Percentiles rank a stretch among this genome's conserved stretches.
Evolutionary conservation across 768 basidiomycete genomes (phyloP).

Genomic region (Tephrocybe sp.): DNA sequence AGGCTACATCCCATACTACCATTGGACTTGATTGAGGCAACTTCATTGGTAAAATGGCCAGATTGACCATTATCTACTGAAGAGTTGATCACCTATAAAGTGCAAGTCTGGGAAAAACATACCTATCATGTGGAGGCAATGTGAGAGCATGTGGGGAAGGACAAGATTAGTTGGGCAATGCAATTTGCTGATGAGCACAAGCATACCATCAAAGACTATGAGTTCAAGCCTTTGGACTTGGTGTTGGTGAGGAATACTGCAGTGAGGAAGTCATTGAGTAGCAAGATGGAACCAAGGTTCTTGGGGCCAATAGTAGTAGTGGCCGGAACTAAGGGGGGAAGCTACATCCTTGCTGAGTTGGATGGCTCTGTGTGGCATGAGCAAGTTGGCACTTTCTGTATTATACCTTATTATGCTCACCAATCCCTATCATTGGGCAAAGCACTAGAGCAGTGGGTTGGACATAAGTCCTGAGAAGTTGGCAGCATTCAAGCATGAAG

Average conservation of each 20-base stretch:
- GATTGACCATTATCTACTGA: background rate
- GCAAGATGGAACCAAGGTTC: constrained; percentile 34
- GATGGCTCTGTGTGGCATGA: constrained; percentile 27
- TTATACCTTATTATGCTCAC: constrained; percentile 26
- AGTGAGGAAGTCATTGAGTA: constrained; percentile 25
- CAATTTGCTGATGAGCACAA: constrained; percentile 20
- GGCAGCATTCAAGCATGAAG: too few relatives aligned
- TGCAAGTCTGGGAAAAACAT: constrained; percentile 7
- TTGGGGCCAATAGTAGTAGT: constrained; percentile 38
- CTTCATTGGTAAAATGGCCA: background rate
- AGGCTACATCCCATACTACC: constrained; percentile 33
- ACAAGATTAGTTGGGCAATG: background rate
- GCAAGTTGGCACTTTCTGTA: constrained; percentile 22
- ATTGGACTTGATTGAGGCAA: constrained; percentile 24
- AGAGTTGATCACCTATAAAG: background rate
- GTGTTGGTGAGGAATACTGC: constrained; percentile 34
- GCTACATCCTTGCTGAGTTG: constrained; percentile 30
- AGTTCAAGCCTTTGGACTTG: constrained; percentile 31
- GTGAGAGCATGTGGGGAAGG: background rate
- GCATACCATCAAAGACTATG: constrained; percentile 22
- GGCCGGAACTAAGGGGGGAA: constrained; percentile 23
- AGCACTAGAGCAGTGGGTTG: background rate
- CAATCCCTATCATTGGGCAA: background rate
- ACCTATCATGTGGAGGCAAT: background rate
- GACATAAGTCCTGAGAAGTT: too few relatives aligned